These are phyloP conservation scores for Leishmania guyanensis DNA, from an alignment of 208 protist species.

Conservation along the genomic window DNA sequence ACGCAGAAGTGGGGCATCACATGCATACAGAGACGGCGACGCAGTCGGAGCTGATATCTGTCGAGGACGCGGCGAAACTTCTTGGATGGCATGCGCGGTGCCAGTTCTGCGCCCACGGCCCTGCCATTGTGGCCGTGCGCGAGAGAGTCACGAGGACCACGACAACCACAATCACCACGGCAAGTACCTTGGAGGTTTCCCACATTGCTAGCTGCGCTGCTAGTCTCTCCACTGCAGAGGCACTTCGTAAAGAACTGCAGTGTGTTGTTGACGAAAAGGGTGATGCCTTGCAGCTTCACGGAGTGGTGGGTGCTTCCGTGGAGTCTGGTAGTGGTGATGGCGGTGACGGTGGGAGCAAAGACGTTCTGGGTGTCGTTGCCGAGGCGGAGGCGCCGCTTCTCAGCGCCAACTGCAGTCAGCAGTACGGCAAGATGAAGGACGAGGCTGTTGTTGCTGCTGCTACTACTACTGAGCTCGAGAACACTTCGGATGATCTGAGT, in stretches of 20 bases:
- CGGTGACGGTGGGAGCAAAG: neutral
- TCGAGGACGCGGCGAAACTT: neutral
- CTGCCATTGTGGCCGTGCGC: conserved; percentile 1
- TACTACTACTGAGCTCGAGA: neutral
- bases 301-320: too few relatives aligned
- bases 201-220: too few relatives aligned
- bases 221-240: neutral
- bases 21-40: conserved; percentile 5
- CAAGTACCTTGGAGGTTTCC: neutral
- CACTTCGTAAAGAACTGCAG: too few relatives aligned
- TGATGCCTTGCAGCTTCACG: neutral
- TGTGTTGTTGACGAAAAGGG: neutral
- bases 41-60: conserved; percentile 8
- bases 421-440: neutral
- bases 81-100: conserved; percentile 22
- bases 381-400: conserved; percentile 1
- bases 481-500: neutral
- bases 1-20: neutral
- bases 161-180: conserved; percentile 14
- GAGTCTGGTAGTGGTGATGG: neutral
- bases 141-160: conserved; percentile 16
- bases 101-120: conserved; percentile 23
- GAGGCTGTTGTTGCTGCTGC: neutral
- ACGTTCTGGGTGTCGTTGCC: neutral
- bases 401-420: neutral